Evolutionary conservation across 495 filamentous ascomycete genomes (phyloP).

Genomic region (Lophium mytilinum): DNA sequence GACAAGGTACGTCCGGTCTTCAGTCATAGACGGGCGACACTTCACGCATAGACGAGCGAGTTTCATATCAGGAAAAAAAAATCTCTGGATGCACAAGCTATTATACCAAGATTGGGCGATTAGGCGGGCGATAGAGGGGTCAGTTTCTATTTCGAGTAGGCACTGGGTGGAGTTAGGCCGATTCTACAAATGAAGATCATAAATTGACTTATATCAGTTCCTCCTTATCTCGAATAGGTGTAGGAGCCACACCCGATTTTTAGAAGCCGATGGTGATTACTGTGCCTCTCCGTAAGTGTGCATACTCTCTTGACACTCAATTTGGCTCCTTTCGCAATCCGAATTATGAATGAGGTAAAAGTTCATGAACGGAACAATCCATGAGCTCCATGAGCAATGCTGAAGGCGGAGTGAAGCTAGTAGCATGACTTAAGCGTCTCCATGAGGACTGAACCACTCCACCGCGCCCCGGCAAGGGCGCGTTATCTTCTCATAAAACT

Average conservation of each 20-base stretch:
- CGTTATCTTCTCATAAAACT: neutral
- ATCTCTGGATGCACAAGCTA: neutral
- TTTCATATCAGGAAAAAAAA: neutral
- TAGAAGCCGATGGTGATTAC: neutral
- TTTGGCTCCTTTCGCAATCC: neutral
- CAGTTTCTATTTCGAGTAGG: neutral
- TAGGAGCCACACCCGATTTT: neutral
- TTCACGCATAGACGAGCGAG: neutral
- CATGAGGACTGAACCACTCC: neutral
- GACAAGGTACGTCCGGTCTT: neutral
- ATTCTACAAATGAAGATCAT: neutral
- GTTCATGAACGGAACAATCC: neutral
- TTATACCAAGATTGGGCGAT: neutral
- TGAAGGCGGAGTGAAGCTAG: neutral
- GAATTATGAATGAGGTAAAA: neutral
- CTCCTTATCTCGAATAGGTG: neutral
- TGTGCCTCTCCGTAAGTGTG: neutral
- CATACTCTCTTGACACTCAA: neutral
- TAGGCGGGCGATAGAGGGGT: neutral
- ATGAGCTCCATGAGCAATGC: neutral
- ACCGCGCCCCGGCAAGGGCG: neutral
- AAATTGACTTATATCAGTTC: neutral
- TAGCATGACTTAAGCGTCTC: neutral
- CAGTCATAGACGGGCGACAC: neutral
- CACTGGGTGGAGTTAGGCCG: neutral